Evolutionary conservation across 805 yeast genomes (phyloP), one percentile per base, ranked within the genome.

Genomic region (Nakazawaea holstii): DNA sequence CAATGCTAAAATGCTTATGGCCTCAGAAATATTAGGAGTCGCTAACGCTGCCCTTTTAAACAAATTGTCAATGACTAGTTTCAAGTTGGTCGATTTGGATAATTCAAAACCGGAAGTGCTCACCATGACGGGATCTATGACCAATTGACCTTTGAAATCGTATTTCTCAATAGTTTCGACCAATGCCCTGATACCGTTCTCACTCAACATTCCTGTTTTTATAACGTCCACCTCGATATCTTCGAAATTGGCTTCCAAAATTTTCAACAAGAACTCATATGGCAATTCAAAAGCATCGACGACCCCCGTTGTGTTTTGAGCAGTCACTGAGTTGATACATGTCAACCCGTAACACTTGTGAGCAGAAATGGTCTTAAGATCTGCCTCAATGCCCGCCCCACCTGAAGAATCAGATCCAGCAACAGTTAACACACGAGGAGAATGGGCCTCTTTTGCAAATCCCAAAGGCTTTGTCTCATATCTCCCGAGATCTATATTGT

Each of bases 311-410:
- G 87, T 83, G 57, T 89, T 87, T 58, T 89, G 96, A 6, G 90
- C 85, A 0, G 95, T 88, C 49, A 89, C 64, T 2, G 90, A 91
- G 8, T 90, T 77, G 39, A 87, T 80, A 56, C 90, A 84, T 0
- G 91, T 84, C 61, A 83, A 65, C 0, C 87, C 96, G 57, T 82
- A 86, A 43, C 88, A 88, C 13, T 79, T 77, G 56, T 84, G 87
- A 1, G 86, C 85, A 3, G 85, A 72, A 46, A 88, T 76, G 0
- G 96, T 81, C 65, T 89, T 89, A 35, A 88, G 60, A 60, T 88
- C 96, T 0, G 96, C 96, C 61, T 88, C 96, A 43, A 88, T 81
- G 2, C 96, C 96, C 2, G 96, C 96, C 3, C 96, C 96, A 2
- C 96, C 96, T 9, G 92, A 83, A 39, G 82, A 77, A 60, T 88